Conservation (phyloP, 108 stramenopile genomes). For the Fistulifera solaris region DNA sequence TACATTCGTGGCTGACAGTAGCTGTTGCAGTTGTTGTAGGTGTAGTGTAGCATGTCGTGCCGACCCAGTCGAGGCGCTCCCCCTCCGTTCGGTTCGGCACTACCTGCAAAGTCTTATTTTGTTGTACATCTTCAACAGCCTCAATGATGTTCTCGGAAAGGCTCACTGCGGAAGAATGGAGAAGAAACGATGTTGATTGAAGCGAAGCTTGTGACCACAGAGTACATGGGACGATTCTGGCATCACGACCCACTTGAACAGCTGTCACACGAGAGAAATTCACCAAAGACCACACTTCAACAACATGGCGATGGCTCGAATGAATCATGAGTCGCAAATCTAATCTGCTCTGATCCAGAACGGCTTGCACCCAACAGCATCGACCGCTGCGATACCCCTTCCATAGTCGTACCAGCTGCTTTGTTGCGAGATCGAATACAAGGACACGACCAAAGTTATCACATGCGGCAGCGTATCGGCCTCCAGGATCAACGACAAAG, state of each 20-base stretch:
- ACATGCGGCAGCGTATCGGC: conserved; percentile 48
- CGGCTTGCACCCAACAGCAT: conserved; percentile 48
- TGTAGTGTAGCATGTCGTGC: conserved; percentile 33
- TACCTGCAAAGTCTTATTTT: neutral
- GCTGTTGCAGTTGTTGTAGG: conserved; percentile 59
- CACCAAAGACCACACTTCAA: conserved; percentile 58
- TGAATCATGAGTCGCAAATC: conserved; percentile 60
- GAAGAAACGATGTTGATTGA: too few species aligned
- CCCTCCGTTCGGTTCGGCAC: neutral
- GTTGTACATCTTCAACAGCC: conserved; percentile 7
- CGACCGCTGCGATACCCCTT: conserved; percentile 75
- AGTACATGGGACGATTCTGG: conserved; percentile 22
- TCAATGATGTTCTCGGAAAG: conserved; percentile 26
- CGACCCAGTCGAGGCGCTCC: neutral
- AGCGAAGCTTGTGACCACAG: too few species aligned
- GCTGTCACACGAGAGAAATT: conserved; percentile 48
- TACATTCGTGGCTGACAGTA: conserved; percentile 56
- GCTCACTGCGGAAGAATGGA: conserved; percentile 25
- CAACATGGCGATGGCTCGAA: conserved; percentile 47
- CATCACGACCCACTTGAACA: conserved; percentile 34
- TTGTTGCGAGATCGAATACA: conserved; percentile 63
- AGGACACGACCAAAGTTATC: conserved; percentile 70
- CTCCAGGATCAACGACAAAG: conserved; percentile 60
- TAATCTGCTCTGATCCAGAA: conserved; percentile 8
- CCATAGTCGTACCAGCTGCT: conserved; percentile 72